Evolutionary conservation across 257 asterid genomes (phyloP).

Genomic region (Marsdenia floribunda): DNA sequence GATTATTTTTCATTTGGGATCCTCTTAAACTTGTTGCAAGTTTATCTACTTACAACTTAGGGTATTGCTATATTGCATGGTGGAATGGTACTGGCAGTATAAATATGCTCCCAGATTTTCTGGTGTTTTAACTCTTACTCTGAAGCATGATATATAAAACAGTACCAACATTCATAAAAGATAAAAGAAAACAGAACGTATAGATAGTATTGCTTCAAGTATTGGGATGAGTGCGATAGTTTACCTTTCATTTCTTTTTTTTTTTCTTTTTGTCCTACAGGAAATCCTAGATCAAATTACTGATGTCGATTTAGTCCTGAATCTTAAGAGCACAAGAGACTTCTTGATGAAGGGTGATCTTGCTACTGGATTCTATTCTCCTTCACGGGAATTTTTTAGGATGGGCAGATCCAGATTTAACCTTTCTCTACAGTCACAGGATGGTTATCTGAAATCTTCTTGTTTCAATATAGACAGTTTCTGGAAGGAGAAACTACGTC

Average conservation of each 20-base stretch:
- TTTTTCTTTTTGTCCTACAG: conserved; percentile 29
- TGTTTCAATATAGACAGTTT: conserved; percentile 27
- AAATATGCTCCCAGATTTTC: background rate
- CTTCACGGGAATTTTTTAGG: conserved; percentile 38
- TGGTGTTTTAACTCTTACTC: background rate
- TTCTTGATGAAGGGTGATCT: conserved; percentile 30
- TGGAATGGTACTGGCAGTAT: background rate
- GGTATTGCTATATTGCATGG: background rate
- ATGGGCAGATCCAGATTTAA: conserved; percentile 42
- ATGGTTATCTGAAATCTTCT: conserved; percentile 32
- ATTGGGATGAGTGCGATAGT: background rate
- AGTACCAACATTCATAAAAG: background rate
- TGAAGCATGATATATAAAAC: background rate
- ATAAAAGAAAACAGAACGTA: background rate
- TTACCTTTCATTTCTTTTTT: conserved; percentile 1
- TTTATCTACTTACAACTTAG: background rate
- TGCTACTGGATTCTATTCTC: conserved; percentile 34
- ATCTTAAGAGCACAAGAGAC: conserved; percentile 58
- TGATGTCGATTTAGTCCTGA: conserved; percentile 78
- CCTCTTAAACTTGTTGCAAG: background rate
- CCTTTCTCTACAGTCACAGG: conserved; percentile 29
- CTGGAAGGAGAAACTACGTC: conserved; percentile 51
- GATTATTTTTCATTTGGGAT: background rate
- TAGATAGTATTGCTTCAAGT: background rate
- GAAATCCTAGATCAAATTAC: conserved; percentile 74